Evolutionary conservation across 73 alveolate genomes (phyloP), one percentile per base, ranked within the genome.

Genomic region (Blepharisma japonicum): DNA sequence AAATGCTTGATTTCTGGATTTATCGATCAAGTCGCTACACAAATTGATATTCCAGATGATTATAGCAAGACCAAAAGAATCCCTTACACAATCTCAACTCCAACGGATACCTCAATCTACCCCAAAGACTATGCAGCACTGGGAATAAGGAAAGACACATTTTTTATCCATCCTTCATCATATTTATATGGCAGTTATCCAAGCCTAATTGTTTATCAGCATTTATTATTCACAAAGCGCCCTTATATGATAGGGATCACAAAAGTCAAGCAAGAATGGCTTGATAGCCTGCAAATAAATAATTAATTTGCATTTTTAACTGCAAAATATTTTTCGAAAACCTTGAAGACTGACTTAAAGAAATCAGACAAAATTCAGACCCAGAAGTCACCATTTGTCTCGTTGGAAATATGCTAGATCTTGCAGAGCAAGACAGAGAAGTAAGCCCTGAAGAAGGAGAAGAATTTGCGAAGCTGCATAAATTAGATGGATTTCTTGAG

Each of bases 391-490:
- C 50, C 0, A 71, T 82, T 20, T 71, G 68, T 20, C 55, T 85
- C 6, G 84, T 85, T 8, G 92, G 92, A 72, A 85, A 85, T 85
- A 79, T 81, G 49, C 27, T 51, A 32, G 92, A 85, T 56, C 55
- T 85, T 21, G 92, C 56, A 25, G 83, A 80, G 25, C 87, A 84
- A 68, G 83, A 85, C 66, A 55, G 83, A 68, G 91, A 61, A 61
- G 74, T 61, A 0, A 14, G 23, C 14, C 14, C 74, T 61, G 74
- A 18, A 20, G 50, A 20, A 18, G 74, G 47, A 14, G 74, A 61
- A 61, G 46, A n/a, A n/a, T 61, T n/a, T n/a, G 74, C 46, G 18
- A 61, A 25, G 5, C 47, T 2, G 23, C 14, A 61, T 4, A n/a
- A 61, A 14, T 61, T 61, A 61, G 74, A 61, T 61, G 74, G 74